Base-by-base conservation (phyloP, 192 early-diverging fungal genomes). In the Martensiomyces pterosporus region DNA sequence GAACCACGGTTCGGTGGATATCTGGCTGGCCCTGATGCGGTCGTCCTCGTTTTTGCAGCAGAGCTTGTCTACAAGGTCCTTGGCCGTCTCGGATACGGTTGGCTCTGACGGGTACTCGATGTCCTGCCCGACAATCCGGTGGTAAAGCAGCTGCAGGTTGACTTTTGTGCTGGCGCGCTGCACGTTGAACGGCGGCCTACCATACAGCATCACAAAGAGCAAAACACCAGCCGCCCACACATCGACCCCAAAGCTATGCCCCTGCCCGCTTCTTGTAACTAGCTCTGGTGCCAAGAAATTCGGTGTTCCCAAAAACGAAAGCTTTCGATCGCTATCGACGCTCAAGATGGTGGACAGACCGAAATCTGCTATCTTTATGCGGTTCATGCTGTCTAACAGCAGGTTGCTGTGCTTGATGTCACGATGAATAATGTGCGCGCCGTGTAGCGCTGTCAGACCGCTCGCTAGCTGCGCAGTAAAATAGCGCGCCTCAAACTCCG, bases 281-380 rank as follows among this genome's bases (percentile, higher is more conserved):
- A 99, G 84, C 60, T 99, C 96, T 0, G 96, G 96, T 2, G 96
- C 96, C 55, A 99, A 86, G 58, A 97, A 99, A 49, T 96, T 96
- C 2, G 94, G 96, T 7, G 96, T 99, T 10, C 96, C 96, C 47
- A 94, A 86, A 52, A 97, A 91, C 2, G 93, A 95, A 87, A 79
- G 86, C 79, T 94, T 98, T 37, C 96, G 79, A 43, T 98, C 96
- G 15, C 79, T 80, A 16, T 85, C 81, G 39, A 82, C 67, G 39
- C 83, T 76, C 15, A 97, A 57, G 19, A 83, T 75, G 2, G 93
- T 90, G 5, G 96, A 92, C 24, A 99, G 58, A 0, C 96, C 96
- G 79, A 99, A 99, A 67, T 99, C 96, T 2, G 89, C 91, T 38
- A 99, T 83, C 56, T 95, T 94, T 45, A 92, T 76, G 35, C 88